phyloP scores from a whole-genome alignment of 2,329 filamentous ascomycete species.

The Alternaria burnsii region DNA sequence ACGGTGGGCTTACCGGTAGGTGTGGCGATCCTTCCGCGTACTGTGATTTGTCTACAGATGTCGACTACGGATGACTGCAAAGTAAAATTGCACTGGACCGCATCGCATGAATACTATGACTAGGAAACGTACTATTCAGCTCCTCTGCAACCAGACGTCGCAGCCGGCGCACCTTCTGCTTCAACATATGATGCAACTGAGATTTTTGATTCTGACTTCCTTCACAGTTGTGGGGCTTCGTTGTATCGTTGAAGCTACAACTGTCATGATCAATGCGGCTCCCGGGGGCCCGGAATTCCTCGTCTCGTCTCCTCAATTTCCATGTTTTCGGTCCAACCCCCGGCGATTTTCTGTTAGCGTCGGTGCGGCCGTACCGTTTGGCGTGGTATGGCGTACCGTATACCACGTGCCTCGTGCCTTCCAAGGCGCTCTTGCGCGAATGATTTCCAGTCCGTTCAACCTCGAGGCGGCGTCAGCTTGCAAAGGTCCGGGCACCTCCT shows the following conservation, averaged over 20 bases:
- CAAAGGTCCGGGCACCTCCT: not conserved
- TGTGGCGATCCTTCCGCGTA: conserved; percentile 27
- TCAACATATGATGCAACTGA: not conserved
- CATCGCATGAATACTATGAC: not conserved
- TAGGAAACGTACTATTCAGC: not conserved
- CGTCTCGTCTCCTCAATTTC: not conserved
- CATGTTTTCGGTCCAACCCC: conserved; percentile 6
- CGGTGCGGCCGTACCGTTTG: not conserved
- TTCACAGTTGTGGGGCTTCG: not conserved
- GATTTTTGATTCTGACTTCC: not conserved
- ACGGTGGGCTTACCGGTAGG: conserved; percentile 8
- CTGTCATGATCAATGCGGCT: not conserved
- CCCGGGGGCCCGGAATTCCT: not conserved
- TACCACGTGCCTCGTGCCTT: not conserved
- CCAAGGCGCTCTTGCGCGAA: not conserved
- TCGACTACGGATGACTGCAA: not conserved
- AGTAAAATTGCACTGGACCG: not conserved
- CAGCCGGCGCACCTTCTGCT: not conserved
- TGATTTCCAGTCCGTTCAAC: not conserved
- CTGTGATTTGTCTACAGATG: conserved; percentile 19
- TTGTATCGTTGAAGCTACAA: not conserved
- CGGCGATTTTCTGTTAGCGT: conserved; percentile 8
- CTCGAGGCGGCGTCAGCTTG: not conserved
- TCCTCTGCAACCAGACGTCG: not conserved
- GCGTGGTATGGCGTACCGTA: not conserved